Evolutionary conservation across 495 filamentous ascomycete genomes (phyloP).

Genomic region (Aspergillus mulundensis): DNA sequence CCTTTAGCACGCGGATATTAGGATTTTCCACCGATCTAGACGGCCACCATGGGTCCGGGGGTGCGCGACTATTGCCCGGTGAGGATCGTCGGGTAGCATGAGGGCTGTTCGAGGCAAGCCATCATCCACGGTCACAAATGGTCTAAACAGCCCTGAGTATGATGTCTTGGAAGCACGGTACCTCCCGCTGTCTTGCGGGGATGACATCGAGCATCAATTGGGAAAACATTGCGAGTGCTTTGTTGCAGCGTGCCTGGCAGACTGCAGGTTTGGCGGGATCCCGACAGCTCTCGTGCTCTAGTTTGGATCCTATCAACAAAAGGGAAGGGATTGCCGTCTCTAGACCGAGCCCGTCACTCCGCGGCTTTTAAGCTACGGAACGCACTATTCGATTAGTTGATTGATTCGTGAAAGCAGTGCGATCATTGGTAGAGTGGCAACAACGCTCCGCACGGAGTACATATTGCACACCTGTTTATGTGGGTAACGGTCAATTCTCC

Average conservation of each 20-base stretch:
- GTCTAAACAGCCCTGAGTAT: constrained; percentile 3
- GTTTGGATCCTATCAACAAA: not conserved
- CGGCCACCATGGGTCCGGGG: constrained; percentile 4
- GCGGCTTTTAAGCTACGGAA: not conserved
- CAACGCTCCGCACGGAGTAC: not conserved
- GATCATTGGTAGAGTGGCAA: not conserved
- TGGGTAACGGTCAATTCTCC: too few relatives aligned
- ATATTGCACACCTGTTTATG: too few relatives aligned
- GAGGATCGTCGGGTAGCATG: constrained; percentile 7
- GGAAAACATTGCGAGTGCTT: constrained; percentile 5
- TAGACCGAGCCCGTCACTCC: not conserved
- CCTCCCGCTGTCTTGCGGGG: not conserved
- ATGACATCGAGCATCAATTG: constrained; percentile 1
- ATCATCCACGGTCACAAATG: constrained; percentile 5
- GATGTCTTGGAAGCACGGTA: not conserved
- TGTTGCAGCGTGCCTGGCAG: not conserved
- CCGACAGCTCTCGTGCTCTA: not conserved
- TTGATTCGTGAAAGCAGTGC: not conserved
- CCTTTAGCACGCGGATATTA: constrained; percentile 15
- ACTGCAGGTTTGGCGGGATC: not conserved
- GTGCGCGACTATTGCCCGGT: not conserved
- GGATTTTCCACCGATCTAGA: constrained; percentile 9
- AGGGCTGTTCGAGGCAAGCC: constrained; percentile 12
- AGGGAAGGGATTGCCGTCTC: not conserved
- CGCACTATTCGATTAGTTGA: not conserved